A percentile compares a stretch with the other conserved stretches of the same genome.
These are phyloP conservation scores for Phytophthora quininea DNA, from an alignment of 352 stramenopile species.

Conservation along the genomic window DNA sequence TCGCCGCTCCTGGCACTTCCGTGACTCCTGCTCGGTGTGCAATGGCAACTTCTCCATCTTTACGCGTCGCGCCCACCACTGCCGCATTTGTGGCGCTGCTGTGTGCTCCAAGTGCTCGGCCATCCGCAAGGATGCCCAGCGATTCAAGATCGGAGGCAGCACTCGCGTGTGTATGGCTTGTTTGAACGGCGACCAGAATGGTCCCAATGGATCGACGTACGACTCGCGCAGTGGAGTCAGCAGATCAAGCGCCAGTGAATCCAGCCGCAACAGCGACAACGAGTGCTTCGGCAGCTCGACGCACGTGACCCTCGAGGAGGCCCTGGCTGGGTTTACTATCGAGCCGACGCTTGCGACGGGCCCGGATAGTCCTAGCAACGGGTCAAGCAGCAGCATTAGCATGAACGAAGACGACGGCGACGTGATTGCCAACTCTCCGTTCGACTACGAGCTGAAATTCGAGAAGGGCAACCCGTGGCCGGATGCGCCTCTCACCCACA, in stretches of 20 bases:
- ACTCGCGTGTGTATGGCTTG: slow-evolving; percentile 77
- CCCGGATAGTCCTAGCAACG: slow-evolving; percentile 36
- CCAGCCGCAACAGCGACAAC: slow-evolving; percentile 35
- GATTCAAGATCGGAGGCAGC: slow-evolving; percentile 38
- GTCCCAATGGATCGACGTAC: slow-evolving; percentile 29
- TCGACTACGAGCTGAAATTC: slow-evolving; percentile 75
- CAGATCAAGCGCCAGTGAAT: slow-evolving; percentile 34
- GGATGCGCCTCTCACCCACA: slow-evolving; percentile 63
- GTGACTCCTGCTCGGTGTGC: slow-evolving; percentile 71
- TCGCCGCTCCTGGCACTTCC: slow-evolving; percentile 59
- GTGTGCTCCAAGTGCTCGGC: slow-evolving; percentile 83
- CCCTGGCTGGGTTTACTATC: slow-evolving; percentile 41
- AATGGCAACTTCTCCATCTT: slow-evolving; percentile 67
- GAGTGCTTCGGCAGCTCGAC: slow-evolving; percentile 40
- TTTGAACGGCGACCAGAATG: slow-evolving; percentile 64
- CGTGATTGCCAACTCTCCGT: slow-evolving; percentile 58
- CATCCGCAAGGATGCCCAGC: slow-evolving; percentile 52
- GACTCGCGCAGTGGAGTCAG: slow-evolving; percentile 28
- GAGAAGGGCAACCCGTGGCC: slow-evolving; percentile 79
- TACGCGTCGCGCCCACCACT: slow-evolving; percentile 78
- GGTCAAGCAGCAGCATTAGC: slow-evolving; percentile 40
- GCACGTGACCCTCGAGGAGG: slow-evolving; percentile 48
- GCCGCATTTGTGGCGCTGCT: slow-evolving; percentile 69
- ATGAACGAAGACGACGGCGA: slow-evolving; percentile 61
- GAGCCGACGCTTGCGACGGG: slow-evolving; percentile 39